phyloP scores from a whole-genome alignment of 2,329 filamentous ascomycete species.

The Teratosphaeria zuluensis region DNA sequence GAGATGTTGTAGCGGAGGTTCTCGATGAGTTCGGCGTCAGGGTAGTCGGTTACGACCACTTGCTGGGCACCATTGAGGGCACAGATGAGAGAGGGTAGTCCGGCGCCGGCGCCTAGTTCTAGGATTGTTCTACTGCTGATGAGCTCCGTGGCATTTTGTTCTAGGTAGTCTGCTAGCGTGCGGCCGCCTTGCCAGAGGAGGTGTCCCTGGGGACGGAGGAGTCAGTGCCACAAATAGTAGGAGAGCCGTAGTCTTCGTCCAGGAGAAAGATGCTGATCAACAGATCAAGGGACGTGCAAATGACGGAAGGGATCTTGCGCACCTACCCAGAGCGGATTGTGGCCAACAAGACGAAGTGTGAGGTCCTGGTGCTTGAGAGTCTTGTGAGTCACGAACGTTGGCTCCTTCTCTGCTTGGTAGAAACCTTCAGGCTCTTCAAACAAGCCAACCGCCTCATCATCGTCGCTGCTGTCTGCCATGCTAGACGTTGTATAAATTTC shows the following conservation, averaged over 20 bases:
- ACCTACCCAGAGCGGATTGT: slow-evolving; percentile 72
- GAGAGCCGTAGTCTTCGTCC: background rate
- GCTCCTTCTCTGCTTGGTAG: slow-evolving; percentile 66
- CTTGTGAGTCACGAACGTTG: slow-evolving; percentile 62
- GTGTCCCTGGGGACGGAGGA: slow-evolving; percentile 49
- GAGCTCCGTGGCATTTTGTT: slow-evolving; percentile 51
- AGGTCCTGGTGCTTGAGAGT: slow-evolving; percentile 57
- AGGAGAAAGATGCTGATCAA: background rate
- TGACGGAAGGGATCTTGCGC: background rate
- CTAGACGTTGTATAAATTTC: background rate
- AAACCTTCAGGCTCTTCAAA: slow-evolving; percentile 76
- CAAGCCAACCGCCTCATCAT: slow-evolving; percentile 37
- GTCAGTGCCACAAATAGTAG: background rate
- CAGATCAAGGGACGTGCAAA: no score
- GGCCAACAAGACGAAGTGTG: slow-evolving; percentile 69
- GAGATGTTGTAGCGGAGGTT: slow-evolving; percentile 71
- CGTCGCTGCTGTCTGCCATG: slow-evolving; percentile 8
- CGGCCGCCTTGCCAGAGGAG: slow-evolving; percentile 85
- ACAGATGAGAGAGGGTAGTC: slow-evolving; percentile 63
- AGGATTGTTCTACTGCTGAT: slow-evolving; percentile 63
- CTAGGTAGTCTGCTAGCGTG: slow-evolving; percentile 67
- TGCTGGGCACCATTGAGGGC: slow-evolving; percentile 57
- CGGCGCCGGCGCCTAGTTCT: slow-evolving; percentile 82
- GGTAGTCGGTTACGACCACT: slow-evolving; percentile 79
- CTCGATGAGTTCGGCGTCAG: slow-evolving; percentile 70